Conservation (phyloP, 2,329 filamentous ascomycete species). For the Pseudogymnoascus destructans region DNA sequence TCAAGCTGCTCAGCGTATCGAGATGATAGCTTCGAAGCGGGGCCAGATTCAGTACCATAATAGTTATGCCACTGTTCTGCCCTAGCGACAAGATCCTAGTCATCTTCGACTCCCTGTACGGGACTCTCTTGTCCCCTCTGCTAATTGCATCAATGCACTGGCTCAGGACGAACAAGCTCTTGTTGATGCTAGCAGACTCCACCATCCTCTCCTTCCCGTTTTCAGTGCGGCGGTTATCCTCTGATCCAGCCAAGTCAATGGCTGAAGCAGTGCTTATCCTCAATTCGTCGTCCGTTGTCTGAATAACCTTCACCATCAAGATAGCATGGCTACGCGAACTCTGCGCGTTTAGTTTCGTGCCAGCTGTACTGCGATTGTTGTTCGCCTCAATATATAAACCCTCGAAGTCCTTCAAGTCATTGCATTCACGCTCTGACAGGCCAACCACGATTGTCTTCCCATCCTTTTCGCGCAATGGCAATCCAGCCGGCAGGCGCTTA, state of each 20-base stretch:
- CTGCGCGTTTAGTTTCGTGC: constrained; percentile 85
- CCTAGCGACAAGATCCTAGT: constrained; percentile 83
- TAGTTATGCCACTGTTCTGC: constrained; percentile 86
- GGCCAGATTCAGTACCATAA: constrained; percentile 93
- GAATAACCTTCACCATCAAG: constrained; percentile 74
- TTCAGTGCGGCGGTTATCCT: constrained; percentile 88
- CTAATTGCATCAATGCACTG: constrained; percentile 94
- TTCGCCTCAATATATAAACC: constrained; percentile 83
- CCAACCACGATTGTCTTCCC: constrained; percentile 82
- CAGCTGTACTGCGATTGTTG: constrained; percentile 74
- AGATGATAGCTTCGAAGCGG: constrained; percentile 87
- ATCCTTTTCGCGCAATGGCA: constrained; percentile 73
- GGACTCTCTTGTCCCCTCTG: constrained; percentile 60
- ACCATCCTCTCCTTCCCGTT: constrained; percentile 85
- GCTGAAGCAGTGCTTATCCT: constrained; percentile 77
- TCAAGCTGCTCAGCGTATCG: constrained; percentile 84
- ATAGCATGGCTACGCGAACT: constrained; percentile 86
- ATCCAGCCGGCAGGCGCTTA: constrained; percentile 67
- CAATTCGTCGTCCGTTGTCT: constrained; percentile 54
- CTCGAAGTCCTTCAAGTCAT: constrained; percentile 82
- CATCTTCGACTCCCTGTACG: constrained; percentile 95
- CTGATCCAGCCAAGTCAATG: constrained; percentile 89
- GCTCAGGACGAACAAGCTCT: constrained; percentile 84
- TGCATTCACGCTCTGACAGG: constrained; percentile 68
- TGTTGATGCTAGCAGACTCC: constrained; percentile 97